These are phyloP conservation scores for Pichia sp. DNA, from an alignment of 1,139 yeast species.

Conservation along the genomic window DNA sequence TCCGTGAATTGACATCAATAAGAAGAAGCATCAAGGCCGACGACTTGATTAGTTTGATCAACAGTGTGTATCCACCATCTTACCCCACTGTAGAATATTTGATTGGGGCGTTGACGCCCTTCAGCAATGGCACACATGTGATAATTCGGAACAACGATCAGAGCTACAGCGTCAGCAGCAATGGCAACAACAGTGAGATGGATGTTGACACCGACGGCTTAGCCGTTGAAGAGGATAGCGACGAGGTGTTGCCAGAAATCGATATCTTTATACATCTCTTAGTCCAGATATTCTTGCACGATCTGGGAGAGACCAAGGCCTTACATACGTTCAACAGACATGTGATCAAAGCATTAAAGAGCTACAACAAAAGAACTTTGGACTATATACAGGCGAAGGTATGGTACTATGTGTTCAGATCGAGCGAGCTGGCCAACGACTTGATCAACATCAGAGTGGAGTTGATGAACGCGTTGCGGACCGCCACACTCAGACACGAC, in stretches of 20 bases:
- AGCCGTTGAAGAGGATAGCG: constrained; percentile 17
- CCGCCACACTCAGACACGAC: constrained; percentile 90
- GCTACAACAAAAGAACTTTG: constrained; percentile 74
- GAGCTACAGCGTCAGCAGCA: not conserved
- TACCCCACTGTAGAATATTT: constrained; percentile 44
- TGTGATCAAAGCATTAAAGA: constrained; percentile 53
- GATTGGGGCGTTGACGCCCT: constrained; percentile 35
- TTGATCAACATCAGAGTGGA: constrained; percentile 62
- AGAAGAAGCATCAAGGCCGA: constrained; percentile 59
- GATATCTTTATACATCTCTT: constrained; percentile 78
- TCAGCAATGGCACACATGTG: constrained; percentile 18
- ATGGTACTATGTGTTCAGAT: constrained; percentile 87
- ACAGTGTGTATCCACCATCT: constrained; percentile 47
- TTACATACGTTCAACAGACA: constrained; percentile 50
- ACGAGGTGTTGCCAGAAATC: constrained; percentile 59
- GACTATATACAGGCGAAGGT: constrained; percentile 86
- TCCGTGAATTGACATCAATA: constrained; percentile 75
- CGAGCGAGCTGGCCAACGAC: constrained; percentile 67
- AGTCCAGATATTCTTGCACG: constrained; percentile 72
- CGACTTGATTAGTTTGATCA: constrained; percentile 52
- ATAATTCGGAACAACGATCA: constrained; percentile 8
- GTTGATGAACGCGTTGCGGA: constrained; percentile 70
- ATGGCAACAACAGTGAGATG: constrained; percentile 22
- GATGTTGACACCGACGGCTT: constrained; percentile 30
- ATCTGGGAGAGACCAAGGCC: constrained; percentile 47